Base-by-base conservation (phyloP, 1,284 basidiomycete genomes). In the Trichosporon sp. region DNA sequence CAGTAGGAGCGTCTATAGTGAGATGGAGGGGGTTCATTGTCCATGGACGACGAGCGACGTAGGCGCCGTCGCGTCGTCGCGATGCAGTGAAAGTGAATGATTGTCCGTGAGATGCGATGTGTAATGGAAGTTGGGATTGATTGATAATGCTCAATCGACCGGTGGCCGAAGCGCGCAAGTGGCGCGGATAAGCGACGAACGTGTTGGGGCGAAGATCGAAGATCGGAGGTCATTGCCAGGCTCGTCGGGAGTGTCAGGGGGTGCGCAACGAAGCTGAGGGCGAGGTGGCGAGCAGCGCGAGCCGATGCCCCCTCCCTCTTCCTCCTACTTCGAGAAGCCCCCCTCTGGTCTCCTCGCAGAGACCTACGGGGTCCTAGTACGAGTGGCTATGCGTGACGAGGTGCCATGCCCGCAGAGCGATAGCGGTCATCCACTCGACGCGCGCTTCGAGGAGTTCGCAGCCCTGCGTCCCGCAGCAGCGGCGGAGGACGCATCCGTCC, bases 391-490 rank as follows among this genome's bases (percentile, higher is more conserved):
- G 51, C 19, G 51, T 26, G 10, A 54, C 51, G 4, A 54, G 51
- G 1, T 26, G 19, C 59, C 59, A 63, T 1, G 59, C 59, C 4
- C 59, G 32, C 14, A 63, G 59, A 5, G 59, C 59, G 14, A 63
- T 63, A 32, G 31, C 31, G 16, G 32, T 35, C 59, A 63, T 65
- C 40, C 64, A 65, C 64, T 65, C 40, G 64, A 43, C 37, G 8
- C 40, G 37, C 38, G 19, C 35, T 35, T 65, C 59, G 16, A 63
- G 31, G 12, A n/a, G 31, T 12, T 19, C 31, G 35, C 59, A 35
- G 5, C 14, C 31, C 16, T 63, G 31, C 2, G 32, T 35, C 12
- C 59, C 59, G 35, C 59, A 63, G 16, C 59, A 63, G 31, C 31
- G 59, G 31, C 31, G 32, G 6, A 63, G 59, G 19, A 63, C 59